Conservation (phyloP, 164 flowering plant genomes). For the Tetracentron sinense region DNA sequence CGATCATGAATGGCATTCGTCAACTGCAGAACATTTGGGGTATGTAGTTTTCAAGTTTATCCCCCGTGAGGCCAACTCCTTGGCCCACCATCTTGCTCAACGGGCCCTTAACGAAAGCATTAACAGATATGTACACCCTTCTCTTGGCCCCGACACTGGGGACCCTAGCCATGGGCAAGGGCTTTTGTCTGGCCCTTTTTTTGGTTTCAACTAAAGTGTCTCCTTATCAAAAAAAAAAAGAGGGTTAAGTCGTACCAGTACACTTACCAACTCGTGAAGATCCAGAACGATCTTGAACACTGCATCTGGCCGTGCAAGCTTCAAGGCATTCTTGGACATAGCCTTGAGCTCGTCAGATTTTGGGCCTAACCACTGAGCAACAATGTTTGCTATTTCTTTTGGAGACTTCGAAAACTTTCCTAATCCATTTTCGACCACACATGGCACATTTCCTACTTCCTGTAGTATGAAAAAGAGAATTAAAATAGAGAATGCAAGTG, state of each 20-base stretch:
- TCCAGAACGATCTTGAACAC: conserved; percentile 94
- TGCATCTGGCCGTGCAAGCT: conserved; percentile 79
- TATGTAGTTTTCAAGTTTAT: no score
- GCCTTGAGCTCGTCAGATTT: conserved; percentile 65
- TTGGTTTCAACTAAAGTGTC: no score
- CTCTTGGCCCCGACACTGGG: no score
- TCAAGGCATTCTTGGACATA: conserved; percentile 85
- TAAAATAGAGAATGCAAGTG: background rate
- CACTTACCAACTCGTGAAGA: conserved; percentile 72
- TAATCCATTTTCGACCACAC: conserved; percentile 85
- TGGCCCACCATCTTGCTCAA: no score
- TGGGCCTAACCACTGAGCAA: conserved; percentile 92
- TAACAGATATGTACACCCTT: no score
- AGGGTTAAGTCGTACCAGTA: conserved; percentile 35
- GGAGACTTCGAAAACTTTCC: conserved; percentile 91
- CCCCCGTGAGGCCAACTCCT: no score
- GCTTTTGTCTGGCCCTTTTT: no score
- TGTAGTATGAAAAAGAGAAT: conserved; percentile 21
- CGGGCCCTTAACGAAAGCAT: no score
- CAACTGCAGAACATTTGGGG: no score
- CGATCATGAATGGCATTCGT: no score
- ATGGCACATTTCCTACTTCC: conserved; percentile 97
- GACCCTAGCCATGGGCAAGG: no score
- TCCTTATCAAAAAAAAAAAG: no score
- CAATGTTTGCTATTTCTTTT: conserved; percentile 72